Base-by-base conservation (phyloP, 306 rosid species). In the Vigna trinervia region DNA sequence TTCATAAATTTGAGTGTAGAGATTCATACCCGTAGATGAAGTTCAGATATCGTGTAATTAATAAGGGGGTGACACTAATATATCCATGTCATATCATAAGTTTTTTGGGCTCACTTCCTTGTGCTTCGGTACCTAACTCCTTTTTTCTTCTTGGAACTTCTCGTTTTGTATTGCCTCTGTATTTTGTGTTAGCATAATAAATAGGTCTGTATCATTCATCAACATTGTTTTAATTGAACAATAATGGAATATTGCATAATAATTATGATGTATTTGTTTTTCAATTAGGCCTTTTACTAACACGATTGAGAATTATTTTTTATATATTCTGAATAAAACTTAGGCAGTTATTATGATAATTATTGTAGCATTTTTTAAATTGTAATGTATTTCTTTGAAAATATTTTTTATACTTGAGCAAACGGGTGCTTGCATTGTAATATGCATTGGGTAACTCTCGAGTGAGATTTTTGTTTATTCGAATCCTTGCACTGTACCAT, bases 1-100 rank as follows among this genome's bases (percentile, higher is more conserved):
- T 89, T 84, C 78, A 92, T 90, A 92, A 82, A 85, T 67, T 83
- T 72, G 80, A 69, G 85, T 85, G 83, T 86, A 89, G 83, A 86
- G 86, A 71, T 77, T 58, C 48, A 20, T 61, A 58, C 73, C 69
- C 47, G 66, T 47, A 52, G 64, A 72, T 50, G 67, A 74, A 76
- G 71, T 23, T 84, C 76, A 73, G 79, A 86, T 84, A 53, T 48
- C 77, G 23, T 90, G 89, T 84, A 86, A 61, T 78, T 64, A 85
- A 86, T 85, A 86, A 85, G 47, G 54, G 23, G 23, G 28, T 32
- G 74, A 62, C 20, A 17, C 65, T 20, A 38, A 50, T 39, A n/a
- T 82, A 59, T 59, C 62, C 64, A 51, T 74, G 78, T 50, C 19
- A 38, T 65, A 54, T 41, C 79, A 63, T 28, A 39, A 41, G 53